Conservation (phyloP, 2,329 filamentous ascomycete species). For the Domatiomyces catenatus region DNA sequence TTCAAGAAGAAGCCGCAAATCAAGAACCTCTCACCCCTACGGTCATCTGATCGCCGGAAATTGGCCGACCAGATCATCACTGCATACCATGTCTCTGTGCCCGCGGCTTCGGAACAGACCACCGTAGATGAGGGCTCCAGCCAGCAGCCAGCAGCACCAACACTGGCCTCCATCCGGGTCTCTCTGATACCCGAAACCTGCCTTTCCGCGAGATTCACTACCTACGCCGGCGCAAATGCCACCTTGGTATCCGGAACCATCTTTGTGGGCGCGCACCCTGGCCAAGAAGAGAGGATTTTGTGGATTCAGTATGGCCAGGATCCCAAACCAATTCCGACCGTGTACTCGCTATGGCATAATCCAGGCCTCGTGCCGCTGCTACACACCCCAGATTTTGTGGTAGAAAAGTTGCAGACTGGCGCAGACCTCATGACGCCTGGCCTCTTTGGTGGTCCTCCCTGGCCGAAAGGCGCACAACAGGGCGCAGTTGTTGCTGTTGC, state of each 20-base stretch:
- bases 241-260: slow-evolving; percentile 47
- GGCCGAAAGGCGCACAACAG: slow-evolving; percentile 42
- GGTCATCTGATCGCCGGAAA: slow-evolving; percentile 52
- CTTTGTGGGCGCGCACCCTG: slow-evolving; percentile 45
- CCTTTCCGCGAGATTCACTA: slow-evolving; percentile 48
- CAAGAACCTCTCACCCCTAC: slow-evolving; percentile 50
- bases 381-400: slow-evolving; percentile 44
- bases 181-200: slow-evolving; percentile 48
- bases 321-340: slow-evolving; percentile 31
- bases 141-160: slow-evolving; percentile 16
- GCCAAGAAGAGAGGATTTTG: slow-evolving; percentile 43
- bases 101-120: slow-evolving; percentile 17
- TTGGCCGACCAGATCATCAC: slow-evolving; percentile 52
- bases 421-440: slow-evolving; percentile 57
- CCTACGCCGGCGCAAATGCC: slow-evolving; percentile 46
- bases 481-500: slow-evolving; percentile 49
- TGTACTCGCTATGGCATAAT: slow-evolving; percentile 54
- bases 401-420: slow-evolving; percentile 49
- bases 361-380: slow-evolving; percentile 45
- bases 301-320: slow-evolving; percentile 49
- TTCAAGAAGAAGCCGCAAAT: slow-evolving; percentile 52
- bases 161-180: slow-evolving; percentile 38
- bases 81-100: slow-evolving; percentile 40
- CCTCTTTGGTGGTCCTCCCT: slow-evolving; percentile 48
- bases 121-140: slow-evolving; percentile 12